phyloP scores from a whole-genome alignment of 2,329 filamentous ascomycete genomes.

The Clarireedia homoeocarpa region DNA sequence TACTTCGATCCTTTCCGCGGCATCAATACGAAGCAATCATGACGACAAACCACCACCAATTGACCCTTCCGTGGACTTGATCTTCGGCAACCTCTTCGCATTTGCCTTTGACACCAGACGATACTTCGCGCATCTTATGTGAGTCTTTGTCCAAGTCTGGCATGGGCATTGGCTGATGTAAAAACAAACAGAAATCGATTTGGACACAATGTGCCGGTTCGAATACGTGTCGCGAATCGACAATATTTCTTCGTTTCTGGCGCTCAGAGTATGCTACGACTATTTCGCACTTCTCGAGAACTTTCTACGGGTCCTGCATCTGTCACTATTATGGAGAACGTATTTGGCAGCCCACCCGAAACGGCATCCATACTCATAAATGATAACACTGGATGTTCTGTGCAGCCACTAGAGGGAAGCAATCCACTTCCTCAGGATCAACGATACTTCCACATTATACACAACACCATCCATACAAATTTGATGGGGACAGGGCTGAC shows the following conservation, averaged over 20 bases:
- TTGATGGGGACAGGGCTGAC: constrained; percentile 12
- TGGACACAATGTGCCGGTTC: constrained; percentile 13
- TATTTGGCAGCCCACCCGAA: constrained; percentile 15
- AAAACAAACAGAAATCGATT: constrained; percentile 10
- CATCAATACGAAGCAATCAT: constrained; percentile 3
- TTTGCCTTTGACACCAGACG: constrained; percentile 15
- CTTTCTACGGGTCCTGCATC: constrained; percentile 11
- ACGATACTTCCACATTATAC: constrained; percentile 12
- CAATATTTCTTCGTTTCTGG: constrained; percentile 18
- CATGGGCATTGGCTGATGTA: neutral
- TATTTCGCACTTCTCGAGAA: constrained; percentile 16
- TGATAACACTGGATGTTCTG: constrained; percentile 15
- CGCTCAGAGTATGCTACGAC: constrained; percentile 8
- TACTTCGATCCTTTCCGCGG: constrained; percentile 7
- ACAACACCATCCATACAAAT: constrained; percentile 11
- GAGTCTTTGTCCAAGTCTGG: neutral
- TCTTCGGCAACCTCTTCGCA: constrained; percentile 15
- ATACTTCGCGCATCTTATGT: constrained; percentile 13
- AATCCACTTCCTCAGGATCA: constrained; percentile 12
- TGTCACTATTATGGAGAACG: constrained; percentile 1
- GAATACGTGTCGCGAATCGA: constrained; percentile 12
- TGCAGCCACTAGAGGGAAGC: constrained; percentile 12
- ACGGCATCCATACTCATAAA: neutral
- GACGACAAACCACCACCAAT: constrained; percentile 12
- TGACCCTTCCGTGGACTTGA: constrained; percentile 15